Conservation (phyloP, 805 yeast genomes). For the Candida endomychidarum region DNA sequence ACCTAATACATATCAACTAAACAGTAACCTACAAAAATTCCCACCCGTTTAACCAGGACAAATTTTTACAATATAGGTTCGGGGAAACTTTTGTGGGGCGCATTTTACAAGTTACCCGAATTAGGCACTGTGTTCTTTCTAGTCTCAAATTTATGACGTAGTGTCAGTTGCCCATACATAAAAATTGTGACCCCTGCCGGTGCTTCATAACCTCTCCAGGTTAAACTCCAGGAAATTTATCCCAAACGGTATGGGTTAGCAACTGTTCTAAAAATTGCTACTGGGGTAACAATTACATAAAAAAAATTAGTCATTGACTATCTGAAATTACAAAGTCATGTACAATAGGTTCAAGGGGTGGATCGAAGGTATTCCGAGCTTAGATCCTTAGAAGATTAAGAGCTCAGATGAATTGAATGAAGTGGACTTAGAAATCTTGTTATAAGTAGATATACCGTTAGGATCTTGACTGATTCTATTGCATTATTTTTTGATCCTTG, state of each 20-base stretch:
- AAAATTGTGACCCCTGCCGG: conserved; percentile 2
- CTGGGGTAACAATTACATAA: conserved; percentile 1
- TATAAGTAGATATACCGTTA: too few relatives aligned
- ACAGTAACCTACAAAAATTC: not conserved
- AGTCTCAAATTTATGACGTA: conserved; percentile 1
- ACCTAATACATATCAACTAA: too few relatives aligned
- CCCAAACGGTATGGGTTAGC: conserved; percentile 1
- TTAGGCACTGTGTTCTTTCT: not conserved
- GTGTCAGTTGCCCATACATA: not conserved
- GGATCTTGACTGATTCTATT: not conserved
- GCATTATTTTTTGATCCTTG: not conserved
- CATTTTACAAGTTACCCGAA: conserved; percentile 1
- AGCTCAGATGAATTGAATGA: not conserved
- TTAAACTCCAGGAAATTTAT: not conserved
- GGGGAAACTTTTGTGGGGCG: conserved; percentile 5
- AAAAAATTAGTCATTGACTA: not conserved
- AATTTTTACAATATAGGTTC: not conserved
- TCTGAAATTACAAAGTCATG: not conserved
- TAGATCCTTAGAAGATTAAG: not conserved
- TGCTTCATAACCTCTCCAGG: not conserved
- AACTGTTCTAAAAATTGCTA: conserved; percentile 1
- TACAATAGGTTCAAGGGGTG: not conserved
- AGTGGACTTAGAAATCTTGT: too few relatives aligned
- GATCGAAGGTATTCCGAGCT: not conserved
- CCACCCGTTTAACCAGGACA: not conserved